Evolutionary conservation across 352 stramenopile genomes (phyloP), one percentile per base, ranked within the genome.

Genomic region (Phytophthora ohioensis): DNA sequence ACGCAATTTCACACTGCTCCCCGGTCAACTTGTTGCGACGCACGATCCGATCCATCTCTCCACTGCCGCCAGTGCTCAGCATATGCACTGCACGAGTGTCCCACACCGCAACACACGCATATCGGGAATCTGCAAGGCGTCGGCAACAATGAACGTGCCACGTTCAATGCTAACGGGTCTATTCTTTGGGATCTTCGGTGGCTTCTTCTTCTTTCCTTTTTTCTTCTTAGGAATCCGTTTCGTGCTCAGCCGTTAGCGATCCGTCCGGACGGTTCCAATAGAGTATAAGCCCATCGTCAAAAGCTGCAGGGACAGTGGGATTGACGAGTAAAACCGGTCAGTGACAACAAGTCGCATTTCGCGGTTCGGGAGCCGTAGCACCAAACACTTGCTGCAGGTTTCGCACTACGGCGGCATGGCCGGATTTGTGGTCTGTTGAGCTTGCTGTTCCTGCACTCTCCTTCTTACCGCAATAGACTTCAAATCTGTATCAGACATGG

Each of bases 361-460:
- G 17, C 17, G 0, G 17, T 36, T 0, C 45, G 46, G 15, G 57
- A 34, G 6, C 41, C 31, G 53, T 55, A 30, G 46, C 12, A 2
- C 38, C 45, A 38, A 74, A 60, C 2, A 65, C 51, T n/a, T 58
- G 3, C 10, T 27, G 31, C 7, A 76, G 42, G 31, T 76, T 76
- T 0, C 69, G 62, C 0, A 63, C 36, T 0, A 61, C 54, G 8
- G 52, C 36, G 3, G 9, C 39, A 8, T 11, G 39, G 39, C 54
- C 2, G 11, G 54, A 3, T 5, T 30, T 7, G 27, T 21, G 5
- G 54, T 61, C 54, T 4, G 27, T 11, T 8, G 27, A 39, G n/a
- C 17, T 21, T 21, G 38, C 17, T 5, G 0, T 27, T 35, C 8
- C 3, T 61, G 52, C 34, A 0, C 11, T 12, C 21, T n/a, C 17